Evolutionary conservation across 192 early-diverging fungal genomes (phyloP), one percentile per base, ranked within the genome.

Genomic region (Haplosporangium gracile): DNA sequence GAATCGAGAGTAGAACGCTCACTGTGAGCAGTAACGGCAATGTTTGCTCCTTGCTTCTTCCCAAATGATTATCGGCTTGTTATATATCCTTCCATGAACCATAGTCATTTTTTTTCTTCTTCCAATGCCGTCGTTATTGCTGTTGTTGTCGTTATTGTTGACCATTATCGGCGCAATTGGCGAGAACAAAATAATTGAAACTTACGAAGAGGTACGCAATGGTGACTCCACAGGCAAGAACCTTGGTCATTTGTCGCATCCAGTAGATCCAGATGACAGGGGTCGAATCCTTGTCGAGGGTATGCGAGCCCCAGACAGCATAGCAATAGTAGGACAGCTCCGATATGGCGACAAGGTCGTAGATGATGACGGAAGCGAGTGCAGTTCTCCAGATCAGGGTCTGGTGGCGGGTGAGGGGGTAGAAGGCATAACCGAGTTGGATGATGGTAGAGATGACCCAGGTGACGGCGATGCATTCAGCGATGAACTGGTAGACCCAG

Each of bases 151-250:
- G 8, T 10, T 10, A n/a, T n/a, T 60, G 5, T 6, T 10, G n/a
- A 26, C 57, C 9, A 10, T 13, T 11, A 65, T 24, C 60, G 60
- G 24, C 60, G 60, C 60, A 65, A 29, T 40, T 75, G 74, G 18
- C 7, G 65, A 29, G 43, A 29, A 38, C 7, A 68, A 9, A 38
- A 78, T 1, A 47, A 49, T 0, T 1, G 10, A 47, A 11, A 86
- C 84, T 86, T 86, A 86, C 84, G 75, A 86, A 86, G 20, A 86
- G 84, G 70, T 86, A 86, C 32, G 79, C 76, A 38, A 86, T 79
- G 60, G 84, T 86, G 16, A 86, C 76, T 8, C 68, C 63, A 70
- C 70, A 86, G n/a, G 84, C 76, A 5, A 81, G 71, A 16, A 81
- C 72, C 32, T 86, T 86, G 72, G 75, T 65, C 45, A 86, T 24